Evolutionary conservation across 495 filamentous ascomycete species (phyloP), one percentile per base, ranked within the genome.

Genomic region (Pseudotulostoma volvatum): DNA sequence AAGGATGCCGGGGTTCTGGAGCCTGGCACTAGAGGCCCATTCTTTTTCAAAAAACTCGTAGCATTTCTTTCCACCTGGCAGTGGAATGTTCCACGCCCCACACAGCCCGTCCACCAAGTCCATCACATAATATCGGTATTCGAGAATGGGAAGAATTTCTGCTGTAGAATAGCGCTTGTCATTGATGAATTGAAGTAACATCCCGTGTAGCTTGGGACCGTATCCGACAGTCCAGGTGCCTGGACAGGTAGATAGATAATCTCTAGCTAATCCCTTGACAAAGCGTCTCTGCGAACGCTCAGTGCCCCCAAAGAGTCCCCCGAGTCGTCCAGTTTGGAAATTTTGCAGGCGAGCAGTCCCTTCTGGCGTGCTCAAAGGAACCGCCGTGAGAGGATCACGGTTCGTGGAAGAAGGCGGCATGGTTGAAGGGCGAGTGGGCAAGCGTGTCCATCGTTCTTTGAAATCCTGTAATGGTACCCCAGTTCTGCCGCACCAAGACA

Each of bases 401-500:
- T 28, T 28, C 5, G 5, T 5, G 5, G 11, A 11, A 28, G 23
- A 28, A 5, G 23, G 23, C 23, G 5, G 5, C 23, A 28, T 28
- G 11, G 23, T 28, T 11, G 23, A 28, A 5, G 23, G 23, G 23
- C 23, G 23, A 11, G 23, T 28, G 11, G 23, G 23, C 5, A 28
- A 11, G 5, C 11, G 5, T 5, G 23, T 11, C 23, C 23, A 28
- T 11, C 23, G 23, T 11, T 11, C 23, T 11, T 28, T 28, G 11
- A 28, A 28, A 28, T 28, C 23, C 11, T 28, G 37, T 15, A 46
- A 8, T 5, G 50, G 50, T 36, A 53, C 38, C 34, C 50, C 50
- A 19, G 44, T 48, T 16, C 47, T 44, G 21, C 44, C 31, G 13
- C 41, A 18, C 46, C 49, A 52, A 32, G 38, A 34, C 38, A 38